Percentiles rank a stretch among this genome's conserved stretches.
Conservation (phyloP, 495 filamentous ascomycete genomes). For the Neurospora terricola region DNA sequence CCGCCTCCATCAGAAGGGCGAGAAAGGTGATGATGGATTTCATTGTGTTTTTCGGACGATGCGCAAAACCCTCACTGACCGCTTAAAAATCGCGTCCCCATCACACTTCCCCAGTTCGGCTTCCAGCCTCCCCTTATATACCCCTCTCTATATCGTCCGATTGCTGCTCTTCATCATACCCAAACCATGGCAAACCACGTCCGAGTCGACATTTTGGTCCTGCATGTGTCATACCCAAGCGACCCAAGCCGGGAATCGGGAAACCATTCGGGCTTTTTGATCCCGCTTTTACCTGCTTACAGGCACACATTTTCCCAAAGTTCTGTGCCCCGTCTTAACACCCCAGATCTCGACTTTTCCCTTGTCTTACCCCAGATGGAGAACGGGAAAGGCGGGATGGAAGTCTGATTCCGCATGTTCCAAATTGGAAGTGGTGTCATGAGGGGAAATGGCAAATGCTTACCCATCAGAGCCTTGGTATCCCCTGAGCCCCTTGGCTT, state of each 20-base stretch:
- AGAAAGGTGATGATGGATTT: slow-evolving; percentile 5
- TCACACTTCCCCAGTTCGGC: neutral
- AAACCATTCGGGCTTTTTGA: neutral
- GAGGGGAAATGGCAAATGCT: neutral
- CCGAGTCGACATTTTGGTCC: neutral
- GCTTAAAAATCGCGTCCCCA: neutral
- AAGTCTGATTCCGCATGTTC: neutral
- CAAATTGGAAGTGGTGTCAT: neutral
- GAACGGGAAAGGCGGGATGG: neutral
- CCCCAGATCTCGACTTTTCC: neutral
- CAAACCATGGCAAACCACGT: neutral
- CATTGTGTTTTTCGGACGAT: slow-evolving; percentile 3
- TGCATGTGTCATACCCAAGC: neutral
- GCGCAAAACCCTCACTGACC: neutral
- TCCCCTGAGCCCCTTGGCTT: neutral
- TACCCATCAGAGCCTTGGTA: neutral
- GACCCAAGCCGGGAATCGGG: neutral
- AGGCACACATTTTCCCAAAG: neutral
- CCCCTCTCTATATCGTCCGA: neutral
- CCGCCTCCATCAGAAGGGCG: slow-evolving; percentile 9
- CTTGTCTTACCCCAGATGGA: neutral
- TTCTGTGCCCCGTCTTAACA: neutral
- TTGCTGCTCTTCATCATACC: neutral
- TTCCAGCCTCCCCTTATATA: neutral
- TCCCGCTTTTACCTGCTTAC: neutral